These are phyloP conservation scores for Alternaria arbusti DNA, from an alignment of 2,329 filamentous ascomycete species.

Conservation along the genomic window DNA sequence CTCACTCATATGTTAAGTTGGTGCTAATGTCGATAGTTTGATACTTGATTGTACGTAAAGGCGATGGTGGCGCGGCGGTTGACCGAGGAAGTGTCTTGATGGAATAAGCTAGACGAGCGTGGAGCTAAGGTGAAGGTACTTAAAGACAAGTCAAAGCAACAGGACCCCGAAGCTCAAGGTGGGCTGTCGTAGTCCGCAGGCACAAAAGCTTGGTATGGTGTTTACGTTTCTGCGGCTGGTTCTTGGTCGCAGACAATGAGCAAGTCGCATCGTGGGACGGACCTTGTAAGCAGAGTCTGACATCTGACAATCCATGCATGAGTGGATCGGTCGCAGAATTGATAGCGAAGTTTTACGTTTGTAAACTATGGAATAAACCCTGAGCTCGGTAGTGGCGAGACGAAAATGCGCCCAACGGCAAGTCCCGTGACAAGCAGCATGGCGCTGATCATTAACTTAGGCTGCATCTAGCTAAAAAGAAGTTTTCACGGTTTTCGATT, in stretches of 20 bases:
- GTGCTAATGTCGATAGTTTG: conserved; percentile 8
- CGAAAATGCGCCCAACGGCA: not conserved
- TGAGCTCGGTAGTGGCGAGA: not conserved
- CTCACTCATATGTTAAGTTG: not conserved
- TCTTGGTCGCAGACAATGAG: not conserved
- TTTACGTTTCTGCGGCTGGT: not conserved
- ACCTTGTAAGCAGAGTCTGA: not conserved
- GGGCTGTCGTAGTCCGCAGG: not conserved
- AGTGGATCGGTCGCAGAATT: conserved; percentile 3
- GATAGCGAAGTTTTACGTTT: not conserved
- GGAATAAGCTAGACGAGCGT: not conserved
- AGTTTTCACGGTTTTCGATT: not conserved
- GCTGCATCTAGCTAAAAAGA: conserved; percentile 1
- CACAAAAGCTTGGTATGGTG: not conserved
- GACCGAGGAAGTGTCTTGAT: not conserved
- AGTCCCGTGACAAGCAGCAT: not conserved
- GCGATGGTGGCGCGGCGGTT: not conserved
- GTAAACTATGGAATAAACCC: not conserved
- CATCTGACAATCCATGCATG: not conserved
- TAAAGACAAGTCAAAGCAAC: not conserved
- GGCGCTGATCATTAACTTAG: not conserved
- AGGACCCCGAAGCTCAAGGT: not conserved
- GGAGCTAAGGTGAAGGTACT: not conserved
- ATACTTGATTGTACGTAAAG: conserved; percentile 2
- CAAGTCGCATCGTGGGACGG: not conserved